A percentile compares a stretch with the other conserved stretches of the same genome.
Conservation (phyloP, 164 flowering plant genomes). For the Nymphaea colorata region DNA sequence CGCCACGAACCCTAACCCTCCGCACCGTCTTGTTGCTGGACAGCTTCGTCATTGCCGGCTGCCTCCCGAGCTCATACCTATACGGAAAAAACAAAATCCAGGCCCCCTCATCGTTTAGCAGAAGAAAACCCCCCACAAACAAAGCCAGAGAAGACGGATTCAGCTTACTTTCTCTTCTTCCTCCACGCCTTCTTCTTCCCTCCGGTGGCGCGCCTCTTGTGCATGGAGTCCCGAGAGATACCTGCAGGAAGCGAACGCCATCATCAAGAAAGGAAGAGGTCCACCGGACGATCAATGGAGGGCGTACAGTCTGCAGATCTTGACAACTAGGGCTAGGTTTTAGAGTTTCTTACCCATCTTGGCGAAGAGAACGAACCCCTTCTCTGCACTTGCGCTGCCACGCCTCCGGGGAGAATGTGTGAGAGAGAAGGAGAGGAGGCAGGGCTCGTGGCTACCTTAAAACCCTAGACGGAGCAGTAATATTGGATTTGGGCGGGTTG, state of each 20-base stretch:
- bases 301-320: not conserved
- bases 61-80: slow-evolving; percentile 9
- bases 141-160: not conserved
- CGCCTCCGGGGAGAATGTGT: too few relatives aligned
- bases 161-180: slow-evolving; percentile 49
- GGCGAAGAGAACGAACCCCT: not conserved
- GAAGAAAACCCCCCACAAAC: not conserved
- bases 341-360: not conserved
- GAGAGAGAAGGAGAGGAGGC: too few relatives aligned
- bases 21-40: slow-evolving; percentile 10
- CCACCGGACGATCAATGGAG: not conserved
- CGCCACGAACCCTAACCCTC: slow-evolving; percentile 7
- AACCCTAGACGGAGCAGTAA: too few relatives aligned
- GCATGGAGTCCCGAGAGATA: slow-evolving; percentile 58
- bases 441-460: too few relatives aligned
- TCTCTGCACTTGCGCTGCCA: too few relatives aligned
- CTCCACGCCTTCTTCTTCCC: slow-evolving; percentile 66
- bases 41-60: slow-evolving; percentile 8
- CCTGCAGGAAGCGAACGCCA: slow-evolving; percentile 15
- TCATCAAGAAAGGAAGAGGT: not conserved
- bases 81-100: too few relatives aligned
- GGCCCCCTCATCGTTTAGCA: not conserved
- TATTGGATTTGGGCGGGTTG: too few relatives aligned
- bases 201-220: slow-evolving; percentile 62
- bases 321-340: not conserved